Evolutionary conservation across 2,329 filamentous ascomycete genomes (phyloP).

Genomic region (Arthrobotrys musiformis): DNA sequence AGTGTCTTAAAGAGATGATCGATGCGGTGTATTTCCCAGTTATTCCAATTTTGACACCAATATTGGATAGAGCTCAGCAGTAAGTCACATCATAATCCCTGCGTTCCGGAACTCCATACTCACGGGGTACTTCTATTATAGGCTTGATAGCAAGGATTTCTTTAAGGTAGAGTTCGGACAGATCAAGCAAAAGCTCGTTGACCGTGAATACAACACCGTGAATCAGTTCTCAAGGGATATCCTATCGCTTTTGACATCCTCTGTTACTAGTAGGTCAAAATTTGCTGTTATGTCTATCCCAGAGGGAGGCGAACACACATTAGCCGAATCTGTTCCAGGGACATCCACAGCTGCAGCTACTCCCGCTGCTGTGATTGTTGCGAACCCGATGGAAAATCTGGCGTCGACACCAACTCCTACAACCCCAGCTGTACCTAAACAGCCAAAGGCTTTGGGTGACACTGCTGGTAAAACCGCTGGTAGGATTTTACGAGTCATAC

Average conservation of each 20-base stretch:
- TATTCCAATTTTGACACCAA: slow-evolving; percentile 77
- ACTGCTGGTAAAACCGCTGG: slow-evolving; percentile 53
- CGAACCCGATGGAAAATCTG: slow-evolving; percentile 40
- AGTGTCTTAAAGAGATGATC: slow-evolving; percentile 80
- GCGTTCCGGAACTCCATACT: slow-evolving; percentile 54
- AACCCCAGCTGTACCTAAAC: slow-evolving; percentile 6
- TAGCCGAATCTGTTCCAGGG: background rate
- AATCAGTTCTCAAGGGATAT: slow-evolving; percentile 67
- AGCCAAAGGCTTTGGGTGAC: slow-evolving; percentile 39
- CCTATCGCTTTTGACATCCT: slow-evolving; percentile 66
- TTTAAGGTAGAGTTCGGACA: slow-evolving; percentile 68
- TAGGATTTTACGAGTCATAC: slow-evolving; percentile 46
- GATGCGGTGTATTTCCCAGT: slow-evolving; percentile 94
- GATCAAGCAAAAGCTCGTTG: slow-evolving; percentile 68
- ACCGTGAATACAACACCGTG: slow-evolving; percentile 70
- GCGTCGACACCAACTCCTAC: background rate
- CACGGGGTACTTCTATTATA: slow-evolving; percentile 60
- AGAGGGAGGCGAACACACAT: slow-evolving; percentile 2
- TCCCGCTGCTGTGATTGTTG: slow-evolving; percentile 34
- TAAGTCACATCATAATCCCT: slow-evolving; percentile 68
- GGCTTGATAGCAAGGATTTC: slow-evolving; percentile 72
- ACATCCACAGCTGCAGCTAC: slow-evolving; percentile 28
- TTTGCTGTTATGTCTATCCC: slow-evolving; percentile 37
- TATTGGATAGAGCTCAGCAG: slow-evolving; percentile 82
- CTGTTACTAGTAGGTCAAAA: slow-evolving; percentile 49